Percentiles rank a stretch among this genome's conserved stretches.
Evolutionary conservation across 768 basidiomycete species (phyloP).

Genomic region (Rubroboletus satanas): DNA sequence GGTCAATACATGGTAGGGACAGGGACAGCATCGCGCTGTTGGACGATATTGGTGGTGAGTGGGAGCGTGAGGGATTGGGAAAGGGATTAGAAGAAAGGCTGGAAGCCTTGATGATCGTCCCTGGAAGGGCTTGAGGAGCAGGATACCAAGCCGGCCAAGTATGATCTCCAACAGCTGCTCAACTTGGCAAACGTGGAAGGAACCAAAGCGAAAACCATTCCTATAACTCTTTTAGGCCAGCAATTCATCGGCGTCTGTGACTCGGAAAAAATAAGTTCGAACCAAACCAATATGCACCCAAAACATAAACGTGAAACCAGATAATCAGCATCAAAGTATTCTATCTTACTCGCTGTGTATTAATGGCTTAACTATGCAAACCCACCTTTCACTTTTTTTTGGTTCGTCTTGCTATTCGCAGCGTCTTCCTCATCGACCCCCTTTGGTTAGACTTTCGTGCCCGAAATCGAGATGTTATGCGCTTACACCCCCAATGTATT

Average conservation of each 20-base stretch:
- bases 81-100: conserved; percentile 79
- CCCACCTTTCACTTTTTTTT: neutral
- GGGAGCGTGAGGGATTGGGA: conserved; percentile 83
- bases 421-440: neutral
- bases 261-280: neutral
- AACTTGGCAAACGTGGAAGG: neutral
- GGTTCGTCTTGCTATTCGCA: conserved; percentile 1
- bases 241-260: neutral
- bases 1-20: conserved; percentile 27
- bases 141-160: neutral
- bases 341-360: conserved; percentile 25
- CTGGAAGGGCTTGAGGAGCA: conserved; percentile 21
- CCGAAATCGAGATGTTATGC: conserved; percentile 8
- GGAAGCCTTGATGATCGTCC: conserved; percentile 48
- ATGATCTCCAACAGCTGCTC: neutral
- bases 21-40: conserved; percentile 44
- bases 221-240: neutral
- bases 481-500: neutral
- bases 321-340: conserved; percentile 21
- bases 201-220: neutral
- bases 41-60: conserved; percentile 77
- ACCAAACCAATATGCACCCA: neutral
- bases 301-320: conserved; percentile 10
- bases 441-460: conserved; percentile 1
- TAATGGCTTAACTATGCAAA: conserved; percentile 26